Evolutionary conservation across 73 alveolate species (phyloP).

Genomic region (Paramecium pentaurelia): DNA sequence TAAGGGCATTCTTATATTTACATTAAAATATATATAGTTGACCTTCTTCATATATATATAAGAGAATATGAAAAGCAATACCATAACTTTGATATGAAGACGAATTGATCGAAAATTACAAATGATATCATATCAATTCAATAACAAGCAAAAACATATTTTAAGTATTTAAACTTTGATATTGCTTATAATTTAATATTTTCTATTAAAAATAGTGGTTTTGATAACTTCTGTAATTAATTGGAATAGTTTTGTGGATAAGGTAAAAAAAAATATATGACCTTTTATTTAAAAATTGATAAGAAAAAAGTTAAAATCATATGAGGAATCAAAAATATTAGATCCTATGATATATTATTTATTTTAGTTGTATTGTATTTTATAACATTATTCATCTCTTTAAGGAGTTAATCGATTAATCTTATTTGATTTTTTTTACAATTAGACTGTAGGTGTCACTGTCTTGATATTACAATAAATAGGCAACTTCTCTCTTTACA

Average conservation of each 20-base stretch:
- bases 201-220: no score
- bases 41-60: neutral
- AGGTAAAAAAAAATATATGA: no score
- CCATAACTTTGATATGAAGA: neutral
- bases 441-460: constrained; percentile 19
- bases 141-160: no score
- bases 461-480: neutral
- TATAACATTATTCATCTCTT: constrained; percentile 1
- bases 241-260: no score
- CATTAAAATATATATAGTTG: no score
- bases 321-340: neutral
- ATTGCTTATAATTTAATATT: no score
- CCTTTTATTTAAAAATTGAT: neutral
- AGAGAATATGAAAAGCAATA: neutral
- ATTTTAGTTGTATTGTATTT: neutral
- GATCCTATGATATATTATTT: neutral
- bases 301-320: no score
- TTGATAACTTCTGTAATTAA: no score
- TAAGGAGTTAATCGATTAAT: neutral
- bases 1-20: no score
- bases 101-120: neutral
- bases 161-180: no score
- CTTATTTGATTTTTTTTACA: constrained; percentile 35
- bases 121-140: no score
- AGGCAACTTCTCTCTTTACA: constrained; percentile 36